These are phyloP conservation scores for Neospora caninum DNA, from an alignment of 169 alveolate species.

Conservation along the genomic window DNA sequence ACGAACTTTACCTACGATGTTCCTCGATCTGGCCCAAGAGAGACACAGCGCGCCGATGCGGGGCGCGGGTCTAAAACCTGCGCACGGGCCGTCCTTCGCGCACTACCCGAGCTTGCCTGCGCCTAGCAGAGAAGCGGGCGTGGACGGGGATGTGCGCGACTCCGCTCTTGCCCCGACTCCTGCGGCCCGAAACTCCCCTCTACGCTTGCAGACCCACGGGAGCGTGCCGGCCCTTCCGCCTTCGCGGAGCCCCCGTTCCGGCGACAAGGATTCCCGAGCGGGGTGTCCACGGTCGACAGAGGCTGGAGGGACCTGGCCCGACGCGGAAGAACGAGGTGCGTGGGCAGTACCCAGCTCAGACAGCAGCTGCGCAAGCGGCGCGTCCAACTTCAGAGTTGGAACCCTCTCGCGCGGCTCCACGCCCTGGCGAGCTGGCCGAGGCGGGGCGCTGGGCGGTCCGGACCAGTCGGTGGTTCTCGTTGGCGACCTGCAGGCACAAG, in stretches of 20 bases:
- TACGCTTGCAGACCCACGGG: not conserved
- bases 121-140: no score
- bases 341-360: not conserved
- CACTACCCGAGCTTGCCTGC: no score
- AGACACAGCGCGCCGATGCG: not conserved
- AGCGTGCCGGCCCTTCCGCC: not conserved
- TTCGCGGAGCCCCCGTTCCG: not conserved
- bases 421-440: no score
- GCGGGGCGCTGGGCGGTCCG: no score
- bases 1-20: not conserved
- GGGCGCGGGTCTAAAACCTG: not conserved
- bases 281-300: no score
- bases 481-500: not conserved
- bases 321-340: no score
- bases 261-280: not conserved
- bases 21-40: constrained; percentile 2
- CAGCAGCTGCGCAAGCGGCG: not conserved
- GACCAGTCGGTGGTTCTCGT: not conserved
- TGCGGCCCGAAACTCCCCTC: not conserved
- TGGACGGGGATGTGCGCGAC: no score
- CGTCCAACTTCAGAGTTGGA: not conserved
- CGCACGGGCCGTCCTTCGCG: no score
- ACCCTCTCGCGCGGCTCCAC: not conserved
- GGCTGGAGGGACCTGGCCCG: no score
- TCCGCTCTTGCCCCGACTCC: no score